A percentile compares a stretch with the other conserved stretches of the same genome.
Conservation (phyloP, 441 rosid species). For the Eutrema salsugineum region DNA sequence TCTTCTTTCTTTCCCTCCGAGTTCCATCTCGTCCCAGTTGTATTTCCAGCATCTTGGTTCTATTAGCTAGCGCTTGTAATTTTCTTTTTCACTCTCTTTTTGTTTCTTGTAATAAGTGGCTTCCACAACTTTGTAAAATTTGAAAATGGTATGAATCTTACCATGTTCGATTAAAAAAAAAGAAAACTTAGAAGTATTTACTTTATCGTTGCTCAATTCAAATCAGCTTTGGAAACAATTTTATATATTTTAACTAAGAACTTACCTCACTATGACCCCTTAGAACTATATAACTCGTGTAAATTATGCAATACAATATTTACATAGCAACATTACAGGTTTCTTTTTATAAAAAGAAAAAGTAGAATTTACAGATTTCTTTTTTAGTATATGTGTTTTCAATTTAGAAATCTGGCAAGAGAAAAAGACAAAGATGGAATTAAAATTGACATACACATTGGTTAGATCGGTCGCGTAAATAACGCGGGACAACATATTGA, state of each 20-base stretch:
- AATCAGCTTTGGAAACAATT: not conserved
- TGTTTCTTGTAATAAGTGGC: too few species aligned
- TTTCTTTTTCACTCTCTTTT: too few species aligned
- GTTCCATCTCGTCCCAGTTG: too few species aligned
- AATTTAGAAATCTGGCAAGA: not conserved
- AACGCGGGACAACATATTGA: constrained; percentile 31
- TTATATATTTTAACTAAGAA: not conserved
- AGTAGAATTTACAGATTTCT: not conserved
- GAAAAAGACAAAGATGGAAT: constrained; percentile 18
- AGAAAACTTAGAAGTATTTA: too few species aligned
- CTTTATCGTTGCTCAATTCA: not conserved
- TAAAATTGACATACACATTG: constrained; percentile 17
- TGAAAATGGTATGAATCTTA: too few species aligned
- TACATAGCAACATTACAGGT: not conserved
- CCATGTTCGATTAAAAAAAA: too few species aligned
- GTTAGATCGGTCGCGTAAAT: constrained; percentile 32
- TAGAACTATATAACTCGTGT: not conserved
- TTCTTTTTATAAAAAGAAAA: not conserved
- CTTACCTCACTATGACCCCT: not conserved
- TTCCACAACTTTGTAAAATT: too few species aligned
- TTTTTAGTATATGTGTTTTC: not conserved
- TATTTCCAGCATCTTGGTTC: too few species aligned
- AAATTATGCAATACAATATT: not conserved
- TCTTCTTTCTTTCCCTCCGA: too few species aligned
- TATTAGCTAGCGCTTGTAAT: too few species aligned